Base-by-base conservation (phyloP, 139 green algal genomes). In the Micractinium sp. region DNA sequence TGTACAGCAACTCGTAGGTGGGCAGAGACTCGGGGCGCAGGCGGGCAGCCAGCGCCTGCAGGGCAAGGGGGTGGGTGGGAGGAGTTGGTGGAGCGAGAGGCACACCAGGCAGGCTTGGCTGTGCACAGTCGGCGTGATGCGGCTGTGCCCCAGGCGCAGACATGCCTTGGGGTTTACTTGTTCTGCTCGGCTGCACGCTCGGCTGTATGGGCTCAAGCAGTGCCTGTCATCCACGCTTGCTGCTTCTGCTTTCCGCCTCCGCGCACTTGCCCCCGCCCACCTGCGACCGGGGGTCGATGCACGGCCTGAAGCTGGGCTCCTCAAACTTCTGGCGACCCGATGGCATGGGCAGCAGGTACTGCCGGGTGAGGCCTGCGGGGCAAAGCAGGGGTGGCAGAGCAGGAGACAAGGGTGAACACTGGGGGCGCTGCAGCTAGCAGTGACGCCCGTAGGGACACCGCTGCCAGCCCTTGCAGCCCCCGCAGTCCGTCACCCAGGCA, bases 301-400 rank as follows among this genome's bases (percentile, higher is more conserved):
- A 77, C 23, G 95, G 95, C 69, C 89, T 88, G 93, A 96, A 97
- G 35, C 88, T 94, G 78, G 93, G 91, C 56, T 92, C 79, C 35
- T 90, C 87, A 81, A 91, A 92, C 93, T 95, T 96, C 81, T 85
- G 89, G 53, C 90, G 87, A 23, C 27, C 56, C 12, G 89, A 81
- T 15, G 93, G 92, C 61, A 91, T 92, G 36, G 95, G 95, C 82
- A 95, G 90, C 82, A 97, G 92, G 91, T 97, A 97, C 35, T 93
- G 86, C 15, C 83, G 83, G 7, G 83, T 87, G 25, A 87, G 67
- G 66, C 83, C 83, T 87, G 83, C 67, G 14, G 15, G 23, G 1
- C 12, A 53, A 38, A 76, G 27, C 20, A 33, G 29, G 69, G 27
- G 69, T 35, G 22, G 36, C 74, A 53, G 16, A 13, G 47, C 33